Conservation (phyloP, 2,329 filamentous ascomycete genomes). For the Celoporthe dispersa region DNA sequence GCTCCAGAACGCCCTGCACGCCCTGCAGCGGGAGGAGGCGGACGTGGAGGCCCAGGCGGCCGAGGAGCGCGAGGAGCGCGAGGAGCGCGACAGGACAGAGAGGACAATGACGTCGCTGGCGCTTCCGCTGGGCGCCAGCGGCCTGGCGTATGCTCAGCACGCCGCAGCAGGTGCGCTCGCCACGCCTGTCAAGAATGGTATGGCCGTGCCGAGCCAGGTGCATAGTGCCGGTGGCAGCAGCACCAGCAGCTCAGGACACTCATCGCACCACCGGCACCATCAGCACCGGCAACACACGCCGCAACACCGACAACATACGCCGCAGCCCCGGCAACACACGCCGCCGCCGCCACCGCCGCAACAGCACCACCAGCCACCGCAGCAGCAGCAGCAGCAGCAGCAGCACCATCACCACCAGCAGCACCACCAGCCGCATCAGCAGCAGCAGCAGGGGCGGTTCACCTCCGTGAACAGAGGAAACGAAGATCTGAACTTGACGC, state of each 20-base stretch:
- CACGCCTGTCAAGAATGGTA: constrained; percentile 30
- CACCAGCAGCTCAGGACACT: constrained; percentile 27
- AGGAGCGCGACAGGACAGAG: constrained; percentile 56
- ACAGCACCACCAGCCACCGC: constrained; percentile 16
- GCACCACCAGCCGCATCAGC: constrained; percentile 33
- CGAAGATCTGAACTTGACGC: constrained; percentile 56
- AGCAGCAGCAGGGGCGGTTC: constrained; percentile 29
- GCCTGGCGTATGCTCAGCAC: constrained; percentile 28
- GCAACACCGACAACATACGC: not conserved
- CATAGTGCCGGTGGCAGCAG: not conserved
- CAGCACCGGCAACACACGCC: not conserved
- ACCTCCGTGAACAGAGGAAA: constrained; percentile 34
- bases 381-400: not conserved
- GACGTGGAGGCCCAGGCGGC: constrained; percentile 62
- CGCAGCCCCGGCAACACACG: constrained; percentile 20
- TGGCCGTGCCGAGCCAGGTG: constrained; percentile 14
- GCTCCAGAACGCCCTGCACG: constrained; percentile 62
- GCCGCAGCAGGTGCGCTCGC: constrained; percentile 33
- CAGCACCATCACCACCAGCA: constrained; percentile 25
- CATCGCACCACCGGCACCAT: constrained; percentile 31
- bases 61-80: constrained; percentile 55
- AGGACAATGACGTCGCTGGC: constrained; percentile 39
- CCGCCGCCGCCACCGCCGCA: constrained; percentile 33
- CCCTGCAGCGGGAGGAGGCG: constrained; percentile 63
- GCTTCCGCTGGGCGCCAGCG: constrained; percentile 27